Conservation (phyloP, 169 alveolate genomes). For the Cystoisospora suis region DNA sequence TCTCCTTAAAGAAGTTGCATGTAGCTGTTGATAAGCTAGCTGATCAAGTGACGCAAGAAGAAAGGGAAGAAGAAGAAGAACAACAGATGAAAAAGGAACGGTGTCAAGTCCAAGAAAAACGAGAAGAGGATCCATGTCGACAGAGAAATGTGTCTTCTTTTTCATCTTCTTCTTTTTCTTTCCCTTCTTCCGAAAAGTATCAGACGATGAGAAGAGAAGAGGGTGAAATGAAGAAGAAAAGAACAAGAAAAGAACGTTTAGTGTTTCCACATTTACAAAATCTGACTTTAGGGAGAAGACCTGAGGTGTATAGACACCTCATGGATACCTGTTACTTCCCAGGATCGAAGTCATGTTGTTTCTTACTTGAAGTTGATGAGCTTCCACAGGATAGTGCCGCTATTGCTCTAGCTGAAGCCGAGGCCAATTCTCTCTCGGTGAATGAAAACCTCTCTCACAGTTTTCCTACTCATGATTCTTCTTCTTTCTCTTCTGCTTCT, state of each 20-base stretch:
- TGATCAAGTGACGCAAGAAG: not conserved
- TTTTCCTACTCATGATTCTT: too few species aligned
- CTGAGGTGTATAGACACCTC: slow-evolving; percentile 19
- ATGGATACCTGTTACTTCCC: not conserved
- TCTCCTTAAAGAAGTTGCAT: not conserved
- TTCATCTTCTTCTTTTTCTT: too few species aligned
- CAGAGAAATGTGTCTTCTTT: too few species aligned
- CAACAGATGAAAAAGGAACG: not conserved
- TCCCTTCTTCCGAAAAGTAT: too few species aligned
- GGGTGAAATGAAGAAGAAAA: not conserved
- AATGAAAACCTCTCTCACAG: too few species aligned
- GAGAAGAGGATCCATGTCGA: too few species aligned
- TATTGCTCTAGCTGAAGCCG: not conserved
- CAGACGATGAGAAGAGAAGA: not conserved
- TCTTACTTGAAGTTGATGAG: slow-evolving; percentile 4
- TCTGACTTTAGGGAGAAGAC: not conserved
- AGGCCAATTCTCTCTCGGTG: not conserved
- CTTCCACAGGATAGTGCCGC: not conserved
- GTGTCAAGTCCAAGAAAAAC: too few species aligned
- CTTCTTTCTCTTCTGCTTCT: too few species aligned
- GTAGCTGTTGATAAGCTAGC: not conserved
- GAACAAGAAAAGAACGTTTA: not conserved
- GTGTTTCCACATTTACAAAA: not conserved
- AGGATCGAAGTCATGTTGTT: not conserved
- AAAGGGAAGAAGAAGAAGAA: not conserved